Percentiles rank a stretch among this genome's conserved stretches.
phyloP scores from a whole-genome alignment of 1,284 basidiomycete genomes.

The Rugiboletus extremiorientalis region DNA sequence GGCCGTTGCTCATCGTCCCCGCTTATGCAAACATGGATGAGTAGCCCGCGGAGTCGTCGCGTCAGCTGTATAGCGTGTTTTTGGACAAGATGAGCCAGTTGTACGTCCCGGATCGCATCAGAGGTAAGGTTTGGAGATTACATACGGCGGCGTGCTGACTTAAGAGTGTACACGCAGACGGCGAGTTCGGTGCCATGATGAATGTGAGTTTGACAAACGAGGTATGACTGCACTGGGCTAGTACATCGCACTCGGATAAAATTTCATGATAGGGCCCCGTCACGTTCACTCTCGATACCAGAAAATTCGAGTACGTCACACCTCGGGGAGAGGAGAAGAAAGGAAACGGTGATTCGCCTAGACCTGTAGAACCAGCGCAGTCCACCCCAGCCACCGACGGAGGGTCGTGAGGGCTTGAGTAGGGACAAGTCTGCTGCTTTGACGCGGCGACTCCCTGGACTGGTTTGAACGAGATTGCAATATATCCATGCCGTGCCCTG shows the following conservation, averaged over 20 bases:
- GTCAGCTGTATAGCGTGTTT: slow-evolving; percentile 70
- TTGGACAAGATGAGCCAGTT: slow-evolving; percentile 61
- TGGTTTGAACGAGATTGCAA: slow-evolving; percentile 2
- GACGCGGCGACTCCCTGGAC: background rate
- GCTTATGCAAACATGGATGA: background rate
- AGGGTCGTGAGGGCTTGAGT: slow-evolving; percentile 13
- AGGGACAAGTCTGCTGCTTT: background rate
- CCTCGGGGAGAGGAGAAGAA: slow-evolving; percentile 10
- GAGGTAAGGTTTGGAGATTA: slow-evolving; percentile 50
- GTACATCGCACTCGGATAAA: background rate
- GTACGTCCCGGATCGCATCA: slow-evolving; percentile 74
- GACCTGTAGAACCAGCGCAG: slow-evolving; percentile 2
- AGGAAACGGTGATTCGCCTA: background rate
- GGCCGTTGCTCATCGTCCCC: background rate
- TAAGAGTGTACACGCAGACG: slow-evolving; percentile 52
- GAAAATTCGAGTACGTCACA: slow-evolving; percentile 58
- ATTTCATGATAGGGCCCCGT: slow-evolving; percentile 64
- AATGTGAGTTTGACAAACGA: slow-evolving; percentile 83
- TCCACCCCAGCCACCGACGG: background rate
- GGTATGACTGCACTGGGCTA: slow-evolving; percentile 43
- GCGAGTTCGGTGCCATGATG: slow-evolving; percentile 95
- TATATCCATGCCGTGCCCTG: background rate
- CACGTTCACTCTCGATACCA: slow-evolving; percentile 79
- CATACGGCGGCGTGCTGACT: background rate
- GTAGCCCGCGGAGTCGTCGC: slow-evolving; percentile 67